Evolutionary conservation across 139 green algal genomes (phyloP), one percentile per base, ranked within the genome.

Genomic region (Raphidocelis subcapitata): DNA sequence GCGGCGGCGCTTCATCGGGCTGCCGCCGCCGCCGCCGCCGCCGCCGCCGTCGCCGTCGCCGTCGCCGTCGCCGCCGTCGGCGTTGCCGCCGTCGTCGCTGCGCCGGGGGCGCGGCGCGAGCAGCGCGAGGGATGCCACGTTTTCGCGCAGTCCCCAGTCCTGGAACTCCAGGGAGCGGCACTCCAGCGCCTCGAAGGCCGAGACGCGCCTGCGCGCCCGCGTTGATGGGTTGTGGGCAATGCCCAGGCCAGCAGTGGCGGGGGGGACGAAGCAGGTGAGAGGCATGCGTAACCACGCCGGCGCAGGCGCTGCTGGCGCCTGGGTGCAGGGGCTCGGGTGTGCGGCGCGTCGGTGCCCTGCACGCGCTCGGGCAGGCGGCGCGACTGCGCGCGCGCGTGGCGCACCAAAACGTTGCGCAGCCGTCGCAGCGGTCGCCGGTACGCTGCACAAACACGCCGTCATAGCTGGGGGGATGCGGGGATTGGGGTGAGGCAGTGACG

Each of bases 121-220:
- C 23, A 76, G 64, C 3, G 84, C 73, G 32, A 95, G 60, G 55
- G 90, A 78, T 0, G 84, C 88, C 26, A 94, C 92, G 61, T 97
- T 97, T 79, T 97, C 86, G 21, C 73, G 62, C 62, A 97, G 66
- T 0, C 65, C 85, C 12, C 79, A 66, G 1, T 83, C 55, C 15
- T 35, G 44, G 51, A 92, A 29, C 35, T 65, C 33, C 23, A 49
- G 35, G 32, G 31, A 10, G n/a, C 35, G 10, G 26, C 28, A 37
- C 32, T 36, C 16, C 1, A 72, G 24, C 28, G 31, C 67, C 23
- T 94, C 81, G 21, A 81, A 57, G 3, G 83, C 72, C 31, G 96
- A 49, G 49, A 91, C 81, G 0, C 84, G 88, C 24, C 94, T 92
- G 59, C 96, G 96, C 76, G 96, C 87, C 31, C 75, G 65, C 66